These are phyloP conservation scores for Blastomyces silverae DNA, from an alignment of 2,329 filamentous ascomycete species.

Conservation along the genomic window DNA sequence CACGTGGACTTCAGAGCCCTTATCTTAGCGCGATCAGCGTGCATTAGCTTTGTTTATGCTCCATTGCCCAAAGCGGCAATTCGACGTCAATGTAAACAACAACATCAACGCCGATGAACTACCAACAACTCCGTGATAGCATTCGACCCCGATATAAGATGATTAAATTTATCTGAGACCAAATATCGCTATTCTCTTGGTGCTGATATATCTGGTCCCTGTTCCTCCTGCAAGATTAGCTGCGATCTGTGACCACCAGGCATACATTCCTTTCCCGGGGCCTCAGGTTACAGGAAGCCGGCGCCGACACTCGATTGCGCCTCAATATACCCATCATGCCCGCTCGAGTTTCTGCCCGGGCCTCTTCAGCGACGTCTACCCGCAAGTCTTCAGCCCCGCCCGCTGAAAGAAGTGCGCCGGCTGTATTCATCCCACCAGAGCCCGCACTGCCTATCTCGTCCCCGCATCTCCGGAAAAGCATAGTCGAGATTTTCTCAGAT, in stretches of 20 bases:
- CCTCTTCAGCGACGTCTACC: slow-evolving; percentile 27
- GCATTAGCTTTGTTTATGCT: slow-evolving; percentile 25
- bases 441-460: slow-evolving; percentile 33
- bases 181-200: background rate
- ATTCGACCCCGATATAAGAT: background rate
- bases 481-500: slow-evolving; percentile 67
- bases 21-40: slow-evolving; percentile 28
- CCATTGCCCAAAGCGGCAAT: background rate
- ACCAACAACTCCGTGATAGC: background rate
- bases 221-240: background rate
- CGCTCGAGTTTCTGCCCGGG: slow-evolving; percentile 34
- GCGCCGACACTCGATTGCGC: slow-evolving; percentile 1
- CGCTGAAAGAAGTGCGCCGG: slow-evolving; percentile 67
- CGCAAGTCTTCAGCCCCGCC: slow-evolving; percentile 51
- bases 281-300: background rate
- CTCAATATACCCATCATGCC: slow-evolving; percentile 28
- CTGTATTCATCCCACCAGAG: slow-evolving; percentile 58
- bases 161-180: background rate
- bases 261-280: background rate
- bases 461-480: slow-evolving; percentile 61
- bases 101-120: background rate
- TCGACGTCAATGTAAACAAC: slow-evolving; percentile 12
- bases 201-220: background rate
- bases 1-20: slow-evolving; percentile 25
- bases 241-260: slow-evolving; percentile 14